Conservation (phyloP, 2,329 filamentous ascomycete genomes). For the Arthrobotrys sphaeroides region DNA sequence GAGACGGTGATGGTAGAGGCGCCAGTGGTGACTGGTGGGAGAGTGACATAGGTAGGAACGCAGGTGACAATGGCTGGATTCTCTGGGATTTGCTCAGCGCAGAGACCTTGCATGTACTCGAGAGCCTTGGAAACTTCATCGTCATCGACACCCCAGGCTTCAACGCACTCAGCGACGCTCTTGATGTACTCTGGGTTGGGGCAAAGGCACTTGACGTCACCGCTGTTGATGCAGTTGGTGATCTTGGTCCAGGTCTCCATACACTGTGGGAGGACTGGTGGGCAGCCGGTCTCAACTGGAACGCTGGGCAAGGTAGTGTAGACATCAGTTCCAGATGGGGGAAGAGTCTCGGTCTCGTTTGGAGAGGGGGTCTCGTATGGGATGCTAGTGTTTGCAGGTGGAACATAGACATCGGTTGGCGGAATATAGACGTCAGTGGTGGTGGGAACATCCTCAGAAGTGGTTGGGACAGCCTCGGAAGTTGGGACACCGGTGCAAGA, state of each 20-base stretch:
- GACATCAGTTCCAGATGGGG: constrained; percentile 65
- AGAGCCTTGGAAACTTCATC: constrained; percentile 75
- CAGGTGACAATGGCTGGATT: constrained; percentile 89
- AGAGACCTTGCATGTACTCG: constrained; percentile 90
- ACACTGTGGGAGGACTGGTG: constrained; percentile 81
- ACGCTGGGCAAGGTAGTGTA: constrained; percentile 57
- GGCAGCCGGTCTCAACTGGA: constrained; percentile 63
- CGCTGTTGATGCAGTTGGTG: constrained; percentile 82
- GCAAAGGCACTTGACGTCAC: constrained; percentile 86
- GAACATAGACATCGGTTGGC: constrained; percentile 28
- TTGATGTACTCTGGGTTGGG: constrained; percentile 77
- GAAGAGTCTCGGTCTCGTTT: constrained; percentile 56
- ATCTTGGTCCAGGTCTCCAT: constrained; percentile 87
- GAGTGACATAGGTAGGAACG: constrained; percentile 72
- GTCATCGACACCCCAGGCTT: constrained; percentile 75
- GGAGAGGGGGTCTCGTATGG: constrained; percentile 38
- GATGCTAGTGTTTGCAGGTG: constrained; percentile 35
- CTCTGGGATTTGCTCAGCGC: constrained; percentile 74
- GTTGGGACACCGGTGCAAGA: background rate
- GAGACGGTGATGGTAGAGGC: constrained; percentile 63
- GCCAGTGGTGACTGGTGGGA: constrained; percentile 64
- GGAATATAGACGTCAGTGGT: constrained; percentile 3
- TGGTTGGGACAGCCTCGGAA: constrained; percentile 2
- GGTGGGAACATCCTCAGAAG: constrained; percentile 14
- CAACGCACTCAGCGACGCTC: constrained; percentile 82